A percentile compares a stretch with the other conserved stretches of the same genome.
Evolutionary conservation across 75 land plant species (phyloP).

Genomic region (Selaginella tamariscina): DNA sequence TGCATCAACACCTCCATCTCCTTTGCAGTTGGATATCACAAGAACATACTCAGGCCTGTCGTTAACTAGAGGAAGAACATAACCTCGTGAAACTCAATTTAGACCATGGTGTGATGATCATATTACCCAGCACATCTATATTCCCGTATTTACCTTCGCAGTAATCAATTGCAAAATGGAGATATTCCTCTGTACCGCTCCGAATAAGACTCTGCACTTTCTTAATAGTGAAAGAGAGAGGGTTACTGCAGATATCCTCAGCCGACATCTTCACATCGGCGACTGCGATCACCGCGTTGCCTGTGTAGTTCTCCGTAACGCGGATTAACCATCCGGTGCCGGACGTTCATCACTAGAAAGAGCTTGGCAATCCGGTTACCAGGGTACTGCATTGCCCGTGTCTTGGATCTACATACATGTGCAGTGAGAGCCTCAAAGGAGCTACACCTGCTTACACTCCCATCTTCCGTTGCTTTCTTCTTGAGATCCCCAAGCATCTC

Average conservation of each 20-base stretch:
- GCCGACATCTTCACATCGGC: neutral
- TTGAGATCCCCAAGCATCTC: neutral
- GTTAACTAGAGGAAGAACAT: neutral
- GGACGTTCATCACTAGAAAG: conserved; percentile 1
- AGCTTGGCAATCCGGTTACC: neutral
- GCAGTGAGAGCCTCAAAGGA: conserved; percentile 1
- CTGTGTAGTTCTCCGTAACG: neutral
- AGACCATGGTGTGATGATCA: conserved; percentile 9
- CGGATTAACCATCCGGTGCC: conserved; percentile 4
- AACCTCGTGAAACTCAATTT: neutral
- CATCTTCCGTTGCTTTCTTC: neutral
- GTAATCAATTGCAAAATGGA: neutral
- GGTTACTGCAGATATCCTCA: neutral
- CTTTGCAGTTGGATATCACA: neutral
- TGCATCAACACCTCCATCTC: neutral
- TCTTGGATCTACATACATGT: neutral
- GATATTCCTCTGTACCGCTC: neutral
- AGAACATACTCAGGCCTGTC: conserved; percentile 1
- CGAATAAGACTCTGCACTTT: neutral
- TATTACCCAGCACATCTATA: neutral
- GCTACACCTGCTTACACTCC: neutral
- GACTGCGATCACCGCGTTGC: neutral
- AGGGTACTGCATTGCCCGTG: neutral
- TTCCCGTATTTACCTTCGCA: neutral
- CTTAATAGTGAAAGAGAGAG: neutral